These are phyloP conservation scores for Phytophthora cryptogea DNA, from an alignment of 352 stramenopile species.

Conservation along the genomic window DNA sequence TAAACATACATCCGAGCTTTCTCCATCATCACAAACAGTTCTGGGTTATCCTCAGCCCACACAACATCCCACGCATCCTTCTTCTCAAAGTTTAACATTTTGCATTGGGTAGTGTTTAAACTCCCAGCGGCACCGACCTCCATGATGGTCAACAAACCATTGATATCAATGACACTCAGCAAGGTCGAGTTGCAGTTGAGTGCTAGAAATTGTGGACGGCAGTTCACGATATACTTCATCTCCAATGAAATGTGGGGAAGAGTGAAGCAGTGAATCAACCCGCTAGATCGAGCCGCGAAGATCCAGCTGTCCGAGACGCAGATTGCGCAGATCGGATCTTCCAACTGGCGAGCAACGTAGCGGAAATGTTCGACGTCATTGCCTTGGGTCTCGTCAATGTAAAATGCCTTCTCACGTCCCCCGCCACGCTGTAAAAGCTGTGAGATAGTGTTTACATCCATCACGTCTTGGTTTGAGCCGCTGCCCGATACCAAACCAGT, in stretches of 20 bases:
- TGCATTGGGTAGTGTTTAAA: conserved; percentile 64
- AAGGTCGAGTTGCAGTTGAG: conserved; percentile 91
- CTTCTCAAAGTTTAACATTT: conserved; percentile 83
- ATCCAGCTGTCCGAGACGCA: conserved; percentile 87
- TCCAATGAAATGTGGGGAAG: conserved; percentile 92
- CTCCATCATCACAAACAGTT: conserved; percentile 93
- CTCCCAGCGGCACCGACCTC: conserved; percentile 72
- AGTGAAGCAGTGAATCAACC: conserved; percentile 90
- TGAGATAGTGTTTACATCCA: conserved; percentile 67
- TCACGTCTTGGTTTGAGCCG: conserved; percentile 34
- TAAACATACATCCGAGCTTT: conserved; percentile 93
- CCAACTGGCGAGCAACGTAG: conserved; percentile 66
- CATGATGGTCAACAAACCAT: conserved; percentile 86
- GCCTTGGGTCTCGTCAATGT: conserved; percentile 86
- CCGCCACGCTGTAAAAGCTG: conserved; percentile 66
- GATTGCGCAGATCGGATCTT: conserved; percentile 89
- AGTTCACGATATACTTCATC: conserved; percentile 90
- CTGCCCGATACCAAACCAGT: conserved; percentile 58
- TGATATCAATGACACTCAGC: conserved; percentile 91
- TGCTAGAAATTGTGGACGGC: conserved; percentile 74
- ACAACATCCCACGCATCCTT: conserved; percentile 93
- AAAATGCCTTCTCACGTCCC: conserved; percentile 89
- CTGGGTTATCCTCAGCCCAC: conserved; percentile 92
- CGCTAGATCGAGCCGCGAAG: conserved; percentile 80
- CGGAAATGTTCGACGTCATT: conserved; percentile 76